Conservation (phyloP, 495 filamentous ascomycete species). For the Talaromyces trachyspermus region DNA sequence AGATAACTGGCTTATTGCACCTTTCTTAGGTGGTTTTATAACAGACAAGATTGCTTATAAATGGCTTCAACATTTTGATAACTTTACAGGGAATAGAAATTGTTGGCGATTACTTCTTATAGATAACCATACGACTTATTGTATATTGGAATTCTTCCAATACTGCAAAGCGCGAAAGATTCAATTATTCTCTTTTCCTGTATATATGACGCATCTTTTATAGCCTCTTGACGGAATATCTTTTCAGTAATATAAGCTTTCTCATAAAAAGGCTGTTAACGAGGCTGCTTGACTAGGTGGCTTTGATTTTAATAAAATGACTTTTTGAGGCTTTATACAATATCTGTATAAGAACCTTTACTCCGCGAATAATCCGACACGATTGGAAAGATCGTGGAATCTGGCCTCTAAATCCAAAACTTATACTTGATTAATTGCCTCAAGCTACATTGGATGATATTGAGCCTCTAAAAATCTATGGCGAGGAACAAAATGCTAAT, state of each 20-base stretch:
- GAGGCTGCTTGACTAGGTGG: neutral
- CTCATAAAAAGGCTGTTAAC: neutral
- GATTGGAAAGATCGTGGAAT: neutral
- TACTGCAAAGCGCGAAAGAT: neutral
- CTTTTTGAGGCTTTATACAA: neutral
- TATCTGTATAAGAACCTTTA: neutral
- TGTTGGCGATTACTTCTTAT: neutral
- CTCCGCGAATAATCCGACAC: neutral
- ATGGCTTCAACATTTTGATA: too few relatives aligned
- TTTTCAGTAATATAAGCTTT: neutral
- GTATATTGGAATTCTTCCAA: neutral
- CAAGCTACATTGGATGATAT: too few relatives aligned
- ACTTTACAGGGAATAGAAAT: too few relatives aligned
- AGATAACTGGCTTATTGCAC: too few relatives aligned
- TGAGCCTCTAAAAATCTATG: neutral
- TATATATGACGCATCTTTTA: neutral
- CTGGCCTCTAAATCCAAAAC: neutral
- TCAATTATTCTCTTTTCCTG: neutral
- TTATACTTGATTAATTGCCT: neutral
- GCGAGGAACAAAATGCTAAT: neutral
- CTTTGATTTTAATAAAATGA: neutral
- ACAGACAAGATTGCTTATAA: too few relatives aligned
- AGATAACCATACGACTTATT: neutral
- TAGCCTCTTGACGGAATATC: neutral
- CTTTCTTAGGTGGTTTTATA: too few relatives aligned